Evolutionary conservation across 148 eudicot genomes (phyloP), one percentile per base, ranked within the genome.

Genomic region (Vaccinium darrowii): DNA sequence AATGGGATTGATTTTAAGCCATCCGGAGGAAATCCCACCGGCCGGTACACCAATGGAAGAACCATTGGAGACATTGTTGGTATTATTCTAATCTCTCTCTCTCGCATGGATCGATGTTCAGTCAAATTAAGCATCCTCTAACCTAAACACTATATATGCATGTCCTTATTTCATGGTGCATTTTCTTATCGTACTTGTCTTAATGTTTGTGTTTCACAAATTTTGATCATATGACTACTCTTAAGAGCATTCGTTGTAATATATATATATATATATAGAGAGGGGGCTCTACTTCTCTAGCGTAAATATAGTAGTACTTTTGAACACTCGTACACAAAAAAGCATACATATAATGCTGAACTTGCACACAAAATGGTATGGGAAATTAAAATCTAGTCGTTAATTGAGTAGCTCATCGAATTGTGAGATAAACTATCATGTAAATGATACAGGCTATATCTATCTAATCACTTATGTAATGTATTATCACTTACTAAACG

Each of bases 61-160:
- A 96, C 99, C 86, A 97, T 97, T n/a, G 98, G 94, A 7, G 99
- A 97, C 83, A 91, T 97, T 83, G 89, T 97, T 13, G 99, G 99
- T 96, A 91, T 9, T 16, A 69, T 69, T 27, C 39, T 3, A 36
- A 36, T 67, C 15, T 65, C 5, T 1, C 18, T n/a, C 63, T 58
- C 63, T n/a, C 18, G 0, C 73, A 62, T 62, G 4, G 27, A 62
- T 21, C 25, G 11, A 63, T n/a, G 27, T 63, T 63, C 30, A n/a
- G 27, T 63, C 27, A n/a, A 33, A 33, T 33, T 33, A 63, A n/a
- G 30, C 4, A 21, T 19, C 67, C 67, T 62, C 65, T 6, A 60
- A 58, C 65, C 19, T 18, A 19, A 15, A 56, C 58, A 56, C 58
- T 56, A 56, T 3, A 13, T 56, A 33, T 33, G 36, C 36, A 56